Evolutionary conservation across 1,284 basidiomycete genomes (phyloP).

Genomic region (Heterobasidion parviporum): DNA sequence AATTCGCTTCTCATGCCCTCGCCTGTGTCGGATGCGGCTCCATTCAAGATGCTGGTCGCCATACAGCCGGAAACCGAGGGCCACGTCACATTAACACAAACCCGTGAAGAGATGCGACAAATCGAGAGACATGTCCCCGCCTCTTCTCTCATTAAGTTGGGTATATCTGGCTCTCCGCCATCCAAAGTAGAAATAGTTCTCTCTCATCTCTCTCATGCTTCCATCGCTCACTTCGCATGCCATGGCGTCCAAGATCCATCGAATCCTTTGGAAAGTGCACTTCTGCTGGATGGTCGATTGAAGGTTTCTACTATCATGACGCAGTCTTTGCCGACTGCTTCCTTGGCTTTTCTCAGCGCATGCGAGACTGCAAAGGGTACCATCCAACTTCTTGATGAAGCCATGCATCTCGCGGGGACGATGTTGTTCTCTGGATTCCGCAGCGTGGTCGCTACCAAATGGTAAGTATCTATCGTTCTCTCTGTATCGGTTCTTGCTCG

Average conservation of each 20-base stretch:
- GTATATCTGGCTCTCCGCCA: neutral
- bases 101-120: neutral
- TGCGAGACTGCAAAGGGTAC: neutral
- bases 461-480: too few relatives aligned
- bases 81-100: neutral
- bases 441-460: neutral
- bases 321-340: neutral
- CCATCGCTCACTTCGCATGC: neutral
- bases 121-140: neutral
- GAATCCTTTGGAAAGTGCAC: too few relatives aligned
- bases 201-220: too few relatives aligned
- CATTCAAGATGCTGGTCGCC: slow-evolving; percentile 1
- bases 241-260: neutral
- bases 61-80: neutral
- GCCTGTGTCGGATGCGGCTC: neutral
- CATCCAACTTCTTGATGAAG: neutral
- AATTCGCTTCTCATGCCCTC: neutral
- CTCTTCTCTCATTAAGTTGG: slow-evolving; percentile 4
- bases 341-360: neutral
- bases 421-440: neutral
- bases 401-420: neutral
- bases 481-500: too few relatives aligned
- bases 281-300: neutral
- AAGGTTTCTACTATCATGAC: neutral
- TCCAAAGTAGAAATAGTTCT: too few relatives aligned